Evolutionary conservation across 129 eudicot species (phyloP).

Genomic region (Lactuca saligna): DNA sequence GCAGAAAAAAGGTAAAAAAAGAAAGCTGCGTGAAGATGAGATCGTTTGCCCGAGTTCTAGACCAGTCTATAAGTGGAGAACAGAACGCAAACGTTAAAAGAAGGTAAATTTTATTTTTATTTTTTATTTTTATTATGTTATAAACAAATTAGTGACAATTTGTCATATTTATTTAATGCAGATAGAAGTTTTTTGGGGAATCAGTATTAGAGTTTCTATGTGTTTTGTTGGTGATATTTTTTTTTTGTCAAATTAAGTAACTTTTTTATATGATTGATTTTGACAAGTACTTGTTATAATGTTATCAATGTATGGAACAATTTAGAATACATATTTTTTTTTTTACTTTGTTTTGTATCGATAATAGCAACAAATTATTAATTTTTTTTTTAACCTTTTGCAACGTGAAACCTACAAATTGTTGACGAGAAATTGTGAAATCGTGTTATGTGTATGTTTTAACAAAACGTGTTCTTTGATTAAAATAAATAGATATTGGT

Average conservation of each 20-base stretch:
- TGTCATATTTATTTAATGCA: slow-evolving; percentile 4
- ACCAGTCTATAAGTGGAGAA: slow-evolving; percentile 81
- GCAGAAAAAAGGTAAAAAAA: slow-evolving; percentile 84
- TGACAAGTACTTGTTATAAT: neutral
- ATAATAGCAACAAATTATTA: too few relatives aligned
- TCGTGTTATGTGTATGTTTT: too few relatives aligned
- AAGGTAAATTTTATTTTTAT: neutral
- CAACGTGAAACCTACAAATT: too few relatives aligned
- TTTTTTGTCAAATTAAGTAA: too few relatives aligned
- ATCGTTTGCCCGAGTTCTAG: slow-evolving; percentile 56
- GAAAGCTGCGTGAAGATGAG: slow-evolving; percentile 86
- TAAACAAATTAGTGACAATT: neutral
- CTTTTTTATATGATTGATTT: too few relatives aligned
- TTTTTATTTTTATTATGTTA: neutral
- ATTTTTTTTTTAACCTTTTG: too few relatives aligned
- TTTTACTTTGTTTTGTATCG: too few relatives aligned
- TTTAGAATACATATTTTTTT: too few relatives aligned
- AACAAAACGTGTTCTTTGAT: too few relatives aligned
- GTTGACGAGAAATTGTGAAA: too few relatives aligned
- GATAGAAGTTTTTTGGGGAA: slow-evolving; percentile 3
- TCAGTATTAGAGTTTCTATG: neutral
- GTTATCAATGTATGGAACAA: too few relatives aligned
- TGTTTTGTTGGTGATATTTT: neutral
- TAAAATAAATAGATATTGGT: neutral
- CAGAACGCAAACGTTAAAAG: slow-evolving; percentile 68